Evolutionary conservation across 306 rosid genomes (phyloP).

Genomic region (Quercus agrifolia): DNA sequence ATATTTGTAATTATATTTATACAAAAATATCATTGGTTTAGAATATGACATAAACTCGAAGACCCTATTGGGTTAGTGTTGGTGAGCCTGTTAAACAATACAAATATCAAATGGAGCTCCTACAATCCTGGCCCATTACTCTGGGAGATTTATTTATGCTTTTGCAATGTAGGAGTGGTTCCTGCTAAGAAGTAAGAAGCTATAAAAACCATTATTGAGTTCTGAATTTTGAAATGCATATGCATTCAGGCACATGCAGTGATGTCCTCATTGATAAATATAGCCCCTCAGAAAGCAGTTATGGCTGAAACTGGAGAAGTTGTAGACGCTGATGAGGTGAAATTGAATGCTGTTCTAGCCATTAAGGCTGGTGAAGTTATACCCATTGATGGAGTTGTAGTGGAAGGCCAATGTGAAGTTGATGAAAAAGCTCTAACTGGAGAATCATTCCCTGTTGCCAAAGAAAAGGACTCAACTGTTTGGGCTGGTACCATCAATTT

Average conservation of each 20-base stretch:
- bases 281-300: slow-evolving; percentile 82
- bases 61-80: too few relatives aligned
- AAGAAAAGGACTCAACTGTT: slow-evolving; percentile 67
- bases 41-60: too few relatives aligned
- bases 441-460: slow-evolving; percentile 86
- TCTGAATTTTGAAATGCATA: neutral
- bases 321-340: slow-evolving; percentile 76
- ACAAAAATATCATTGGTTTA: too few relatives aligned
- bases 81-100: too few relatives aligned
- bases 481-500: slow-evolving; percentile 95
- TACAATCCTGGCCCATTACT: neutral
- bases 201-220: neutral
- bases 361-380: slow-evolving; percentile 89
- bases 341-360: slow-evolving; percentile 59
- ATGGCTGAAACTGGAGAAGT: slow-evolving; percentile 80
- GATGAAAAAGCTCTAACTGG: slow-evolving; percentile 92
- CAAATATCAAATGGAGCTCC: too few relatives aligned
- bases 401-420: slow-evolving; percentile 76
- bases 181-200: too few relatives aligned
- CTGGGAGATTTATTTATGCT: neutral
- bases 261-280: slow-evolving; percentile 79
- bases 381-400: slow-evolving; percentile 85
- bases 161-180: too few relatives aligned
- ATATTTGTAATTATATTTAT: neutral
- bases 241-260: slow-evolving; percentile 73